A percentile compares a stretch with the other conserved stretches of the same genome.
Evolutionary conservation across 148 eudicot genomes (phyloP).

Genomic region (Salicornia ramosissima): DNA sequence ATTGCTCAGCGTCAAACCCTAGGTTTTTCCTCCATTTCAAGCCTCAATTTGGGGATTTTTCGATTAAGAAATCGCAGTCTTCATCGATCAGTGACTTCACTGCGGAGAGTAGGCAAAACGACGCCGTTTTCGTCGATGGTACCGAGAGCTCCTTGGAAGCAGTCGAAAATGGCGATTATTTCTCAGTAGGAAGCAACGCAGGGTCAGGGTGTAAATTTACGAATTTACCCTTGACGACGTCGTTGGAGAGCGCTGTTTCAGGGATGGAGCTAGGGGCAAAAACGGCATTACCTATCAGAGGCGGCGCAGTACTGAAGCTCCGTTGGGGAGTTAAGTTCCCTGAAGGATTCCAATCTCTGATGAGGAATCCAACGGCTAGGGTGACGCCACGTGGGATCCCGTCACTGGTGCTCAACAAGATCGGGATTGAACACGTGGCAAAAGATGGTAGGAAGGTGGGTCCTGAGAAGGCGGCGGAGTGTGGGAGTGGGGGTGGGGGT

Average conservation of each 20-base stretch:
- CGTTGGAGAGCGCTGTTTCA: conserved; percentile 30
- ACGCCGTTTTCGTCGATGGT: conserved; percentile 17
- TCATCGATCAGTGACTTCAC: conserved; percentile 27
- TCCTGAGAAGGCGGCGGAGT: background rate
- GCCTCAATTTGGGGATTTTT: conserved; percentile 73
- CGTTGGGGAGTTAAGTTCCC: conserved; percentile 84
- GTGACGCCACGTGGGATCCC: conserved; percentile 43
- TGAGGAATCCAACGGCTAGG: conserved; percentile 31
- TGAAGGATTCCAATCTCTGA: conserved; percentile 21
- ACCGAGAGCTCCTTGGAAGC: conserved; percentile 39
- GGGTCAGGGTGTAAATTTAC: too few species aligned
- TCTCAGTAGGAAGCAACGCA: conserved; percentile 23
- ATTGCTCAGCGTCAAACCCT: conserved; percentile 32
- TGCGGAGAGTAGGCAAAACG: conserved; percentile 6
- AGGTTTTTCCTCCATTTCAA: conserved; percentile 64
- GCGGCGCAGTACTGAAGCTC: conserved; percentile 52
- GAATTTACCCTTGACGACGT: conserved; percentile 21
- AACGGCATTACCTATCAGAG: conserved; percentile 50
- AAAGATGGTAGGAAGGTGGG: conserved; percentile 28
- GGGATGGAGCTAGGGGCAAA: conserved; percentile 61
- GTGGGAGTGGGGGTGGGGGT: conserved; percentile 4
- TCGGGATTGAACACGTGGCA: conserved; percentile 71
- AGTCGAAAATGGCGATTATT: conserved; percentile 24
- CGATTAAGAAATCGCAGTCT: conserved; percentile 51
- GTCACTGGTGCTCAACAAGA: conserved; percentile 60